A percentile compares a stretch with the other conserved stretches of the same genome.
phyloP scores from a whole-genome alignment of 495 filamentous ascomycete genomes.

The Podospora conica region DNA sequence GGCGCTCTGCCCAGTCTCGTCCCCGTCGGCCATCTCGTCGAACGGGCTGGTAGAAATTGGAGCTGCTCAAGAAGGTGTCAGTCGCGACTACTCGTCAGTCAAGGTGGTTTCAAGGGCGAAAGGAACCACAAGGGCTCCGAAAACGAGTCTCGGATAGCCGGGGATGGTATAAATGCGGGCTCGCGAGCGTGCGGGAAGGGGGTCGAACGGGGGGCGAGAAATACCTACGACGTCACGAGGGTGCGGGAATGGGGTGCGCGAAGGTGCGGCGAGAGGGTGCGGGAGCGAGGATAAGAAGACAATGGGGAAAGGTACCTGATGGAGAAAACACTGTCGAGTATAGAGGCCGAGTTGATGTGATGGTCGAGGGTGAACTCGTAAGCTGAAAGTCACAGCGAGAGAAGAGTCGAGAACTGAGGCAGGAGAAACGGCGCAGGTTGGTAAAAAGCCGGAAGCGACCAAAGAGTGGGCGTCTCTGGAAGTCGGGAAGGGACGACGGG shows the following conservation, averaged over 20 bases:
- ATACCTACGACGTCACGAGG: too few relatives aligned
- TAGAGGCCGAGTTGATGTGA: neutral
- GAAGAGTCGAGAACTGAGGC: neutral
- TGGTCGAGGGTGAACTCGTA: neutral
- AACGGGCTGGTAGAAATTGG: neutral
- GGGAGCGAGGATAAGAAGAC: neutral
- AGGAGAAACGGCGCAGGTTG: too few relatives aligned
- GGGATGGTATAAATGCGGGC: too few relatives aligned
- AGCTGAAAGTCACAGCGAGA: neutral
- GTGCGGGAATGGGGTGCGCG: neutral
- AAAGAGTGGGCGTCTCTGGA: neutral
- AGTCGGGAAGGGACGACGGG: neutral
- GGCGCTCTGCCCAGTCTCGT: neutral
- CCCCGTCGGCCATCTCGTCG: neutral
- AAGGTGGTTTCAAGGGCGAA: neutral
- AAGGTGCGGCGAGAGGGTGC: neutral
- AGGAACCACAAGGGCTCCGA: too few relatives aligned
- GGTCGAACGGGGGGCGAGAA: neutral
- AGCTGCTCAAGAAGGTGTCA: neutral
- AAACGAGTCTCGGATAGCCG: too few relatives aligned
- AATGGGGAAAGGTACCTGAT: neutral
- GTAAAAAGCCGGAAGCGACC: neutral
- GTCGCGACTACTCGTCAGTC: neutral
- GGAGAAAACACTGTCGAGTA: neutral
- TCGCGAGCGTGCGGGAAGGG: neutral